Evolutionary conservation across 2,329 filamentous ascomycete genomes (phyloP).

Genomic region (Paracoccidioides lutzii): DNA sequence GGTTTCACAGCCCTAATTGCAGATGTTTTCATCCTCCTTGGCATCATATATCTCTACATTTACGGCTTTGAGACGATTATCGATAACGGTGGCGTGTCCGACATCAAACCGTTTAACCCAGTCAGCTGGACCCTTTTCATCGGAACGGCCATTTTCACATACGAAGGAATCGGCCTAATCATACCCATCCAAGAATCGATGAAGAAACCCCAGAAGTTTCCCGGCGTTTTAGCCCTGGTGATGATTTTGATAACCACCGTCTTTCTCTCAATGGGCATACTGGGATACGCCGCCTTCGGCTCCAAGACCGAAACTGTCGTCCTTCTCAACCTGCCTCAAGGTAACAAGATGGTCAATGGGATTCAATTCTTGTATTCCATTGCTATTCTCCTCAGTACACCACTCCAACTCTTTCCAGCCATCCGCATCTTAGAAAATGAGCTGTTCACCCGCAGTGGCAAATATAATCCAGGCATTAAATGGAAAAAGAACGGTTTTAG

Average conservation of each 20-base stretch:
- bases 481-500: slow-evolving; percentile 99
- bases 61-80: slow-evolving; percentile 81
- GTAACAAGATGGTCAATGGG: slow-evolving; percentile 85
- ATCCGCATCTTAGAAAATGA: slow-evolving; percentile 94
- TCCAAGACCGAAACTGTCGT: slow-evolving; percentile 94
- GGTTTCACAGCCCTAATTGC: slow-evolving; percentile 88
- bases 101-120: slow-evolving; percentile 82
- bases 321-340: slow-evolving; percentile 88
- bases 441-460: slow-evolving; percentile 84
- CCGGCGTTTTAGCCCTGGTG: slow-evolving; percentile 70
- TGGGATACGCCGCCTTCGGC: slow-evolving; percentile 93
- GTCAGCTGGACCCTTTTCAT: slow-evolving; percentile 96
- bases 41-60: slow-evolving; percentile 88
- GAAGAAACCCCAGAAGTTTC: slow-evolving; percentile 82
- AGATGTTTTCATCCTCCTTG: slow-evolving; percentile 86
- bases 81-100: slow-evolving; percentile 58
- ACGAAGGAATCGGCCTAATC: slow-evolving; percentile 93
- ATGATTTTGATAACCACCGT: slow-evolving; percentile 92
- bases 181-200: slow-evolving; percentile 98
- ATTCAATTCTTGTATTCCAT: slow-evolving; percentile 97
- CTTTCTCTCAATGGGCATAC: slow-evolving; percentile 79
- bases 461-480: slow-evolving; percentile 97
- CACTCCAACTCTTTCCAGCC: slow-evolving; percentile 91
- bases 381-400: slow-evolving; percentile 90
- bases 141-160: slow-evolving; percentile 96